Evolutionary conservation across 1,284 basidiomycete species (phyloP), one percentile per base, ranked within the genome.

Genomic region (Nidula niveotomentosa): DNA sequence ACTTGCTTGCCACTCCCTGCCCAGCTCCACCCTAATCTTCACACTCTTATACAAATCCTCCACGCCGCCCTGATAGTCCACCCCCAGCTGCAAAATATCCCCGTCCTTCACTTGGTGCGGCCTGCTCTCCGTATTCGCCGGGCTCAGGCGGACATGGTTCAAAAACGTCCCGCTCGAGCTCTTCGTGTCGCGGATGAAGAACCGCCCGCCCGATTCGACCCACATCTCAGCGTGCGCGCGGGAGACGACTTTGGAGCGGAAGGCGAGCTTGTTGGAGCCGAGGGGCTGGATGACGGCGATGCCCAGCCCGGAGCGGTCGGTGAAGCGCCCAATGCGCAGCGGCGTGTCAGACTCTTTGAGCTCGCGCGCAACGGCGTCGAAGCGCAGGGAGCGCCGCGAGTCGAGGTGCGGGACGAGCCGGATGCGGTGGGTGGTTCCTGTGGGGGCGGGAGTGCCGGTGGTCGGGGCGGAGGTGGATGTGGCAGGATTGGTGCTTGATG

Each of bases 21-120:
- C 86, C 48, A 95, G 77, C 74, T 99, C 96, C 54, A 99, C 83
- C 57, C 94, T 84, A 72, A 99, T 97, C 82, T 98, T 98, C 59
- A 99, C 94, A 60, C 93, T 95, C 73, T 98, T 93, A 74, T 97
- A 99, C 58, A 98, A 94, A 72, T 98, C 96, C 74, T 99, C 96
- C 4, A 92, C 87, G 0, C 96, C 97, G 33, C 96, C 96, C 71
- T 98, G 96, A 72, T 98, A 99, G 69, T 99, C 97, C 35, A 99
- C 95, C 1, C 96, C 96, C 1, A 98, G 85, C 73, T 99, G 96
- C 6, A 99, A 75, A 13, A 98, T 84, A 72, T 99, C 96, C 0
- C 96, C 96, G 60, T 98, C 96, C 71, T 91, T 93, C 65, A 99
- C 79, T 59, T 86, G 84, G 60, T 84, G 90, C 0, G 94, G 84